Conservation (phyloP, 768 basidiomycete genomes). For the Lactarius deliciosus region DNA sequence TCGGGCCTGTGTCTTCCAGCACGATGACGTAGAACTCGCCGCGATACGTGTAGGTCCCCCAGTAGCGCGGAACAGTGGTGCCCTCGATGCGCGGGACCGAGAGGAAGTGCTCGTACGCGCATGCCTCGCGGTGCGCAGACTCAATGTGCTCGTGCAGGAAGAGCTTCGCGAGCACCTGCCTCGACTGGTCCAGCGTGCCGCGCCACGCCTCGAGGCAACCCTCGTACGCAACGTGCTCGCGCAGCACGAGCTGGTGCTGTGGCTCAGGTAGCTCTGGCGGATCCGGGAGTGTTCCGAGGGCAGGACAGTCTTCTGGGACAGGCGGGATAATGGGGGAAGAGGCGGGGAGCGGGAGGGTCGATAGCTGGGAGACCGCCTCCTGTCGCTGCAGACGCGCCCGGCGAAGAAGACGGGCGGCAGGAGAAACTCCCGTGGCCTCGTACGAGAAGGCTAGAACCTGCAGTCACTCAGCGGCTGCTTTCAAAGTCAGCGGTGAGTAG, state of each 20-base stretch:
- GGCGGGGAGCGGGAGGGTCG: background rate
- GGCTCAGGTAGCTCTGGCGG: slow-evolving; percentile 15
- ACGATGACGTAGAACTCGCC: slow-evolving; percentile 23
- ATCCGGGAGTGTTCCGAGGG: slow-evolving; percentile 13
- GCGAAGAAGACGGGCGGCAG: slow-evolving; percentile 11
- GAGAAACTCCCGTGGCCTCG: background rate
- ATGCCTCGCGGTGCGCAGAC: slow-evolving; percentile 16
- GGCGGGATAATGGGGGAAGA: slow-evolving; percentile 9
- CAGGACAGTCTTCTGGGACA: slow-evolving; percentile 4
- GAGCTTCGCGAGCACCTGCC: slow-evolving; percentile 18
- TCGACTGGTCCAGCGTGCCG: slow-evolving; percentile 17
- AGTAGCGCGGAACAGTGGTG: slow-evolving; percentile 16
- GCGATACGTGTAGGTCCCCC: slow-evolving; percentile 20
- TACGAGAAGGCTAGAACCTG: slow-evolving; percentile 21
- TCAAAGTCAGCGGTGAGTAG: background rate
- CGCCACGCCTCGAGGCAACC: slow-evolving; percentile 25
- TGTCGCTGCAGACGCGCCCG: slow-evolving; percentile 2
- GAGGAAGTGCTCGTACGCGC: slow-evolving; percentile 15
- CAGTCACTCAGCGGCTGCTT: background rate
- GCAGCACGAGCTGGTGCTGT: slow-evolving; percentile 8
- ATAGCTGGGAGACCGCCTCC: background rate
- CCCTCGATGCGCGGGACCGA: slow-evolving; percentile 11
- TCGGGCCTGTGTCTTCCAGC: slow-evolving; percentile 19
- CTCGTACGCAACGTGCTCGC: slow-evolving; percentile 14
- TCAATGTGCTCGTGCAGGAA: slow-evolving; percentile 22